phyloP scores from a whole-genome alignment of 1,139 yeast species.

The Suhomyces taliae region DNA sequence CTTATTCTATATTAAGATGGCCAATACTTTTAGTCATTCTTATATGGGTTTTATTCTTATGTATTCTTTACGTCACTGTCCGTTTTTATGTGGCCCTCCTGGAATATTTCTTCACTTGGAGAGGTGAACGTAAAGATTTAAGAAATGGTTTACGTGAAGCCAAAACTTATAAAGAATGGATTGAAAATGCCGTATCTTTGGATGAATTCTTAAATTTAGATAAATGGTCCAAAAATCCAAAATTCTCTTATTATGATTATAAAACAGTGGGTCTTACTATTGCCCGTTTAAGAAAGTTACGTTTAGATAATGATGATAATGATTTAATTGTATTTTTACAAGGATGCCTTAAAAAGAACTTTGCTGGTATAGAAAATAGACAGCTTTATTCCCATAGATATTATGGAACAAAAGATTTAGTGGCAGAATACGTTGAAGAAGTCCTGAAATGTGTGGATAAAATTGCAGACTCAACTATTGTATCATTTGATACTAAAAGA shows the following conservation, averaged over 20 bases:
- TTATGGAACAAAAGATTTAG: slow-evolving; percentile 68
- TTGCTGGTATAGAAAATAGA: slow-evolving; percentile 78
- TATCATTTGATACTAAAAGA: slow-evolving; percentile 45
- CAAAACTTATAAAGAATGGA: slow-evolving; percentile 60
- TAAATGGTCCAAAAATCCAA: slow-evolving; percentile 63
- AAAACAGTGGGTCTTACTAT: slow-evolving; percentile 55
- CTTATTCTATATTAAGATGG: slow-evolving; percentile 62
- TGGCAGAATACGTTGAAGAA: slow-evolving; percentile 55
- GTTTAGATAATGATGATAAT: slow-evolving; percentile 35
- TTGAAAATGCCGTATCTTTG: slow-evolving; percentile 52
- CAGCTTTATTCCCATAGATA: slow-evolving; percentile 71
- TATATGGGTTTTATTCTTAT: slow-evolving; percentile 54
- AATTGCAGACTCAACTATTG: slow-evolving; percentile 38
- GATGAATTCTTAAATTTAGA: slow-evolving; percentile 61
- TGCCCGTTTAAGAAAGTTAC: slow-evolving; percentile 38
- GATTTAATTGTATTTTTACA: slow-evolving; percentile 60
- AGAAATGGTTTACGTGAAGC: slow-evolving; percentile 52
- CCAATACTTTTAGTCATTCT: slow-evolving; percentile 57
- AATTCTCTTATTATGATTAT: slow-evolving; percentile 69
- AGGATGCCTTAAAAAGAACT: slow-evolving; percentile 68
- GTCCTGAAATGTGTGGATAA: slow-evolving; percentile 49
- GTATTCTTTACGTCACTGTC: slow-evolving; percentile 50
- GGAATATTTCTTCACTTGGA: slow-evolving; percentile 61
- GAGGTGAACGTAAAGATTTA: slow-evolving; percentile 54
- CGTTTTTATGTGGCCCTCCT: slow-evolving; percentile 64